Base-by-base conservation (phyloP, 805 yeast genomes). In the Starmerella apis region DNA sequence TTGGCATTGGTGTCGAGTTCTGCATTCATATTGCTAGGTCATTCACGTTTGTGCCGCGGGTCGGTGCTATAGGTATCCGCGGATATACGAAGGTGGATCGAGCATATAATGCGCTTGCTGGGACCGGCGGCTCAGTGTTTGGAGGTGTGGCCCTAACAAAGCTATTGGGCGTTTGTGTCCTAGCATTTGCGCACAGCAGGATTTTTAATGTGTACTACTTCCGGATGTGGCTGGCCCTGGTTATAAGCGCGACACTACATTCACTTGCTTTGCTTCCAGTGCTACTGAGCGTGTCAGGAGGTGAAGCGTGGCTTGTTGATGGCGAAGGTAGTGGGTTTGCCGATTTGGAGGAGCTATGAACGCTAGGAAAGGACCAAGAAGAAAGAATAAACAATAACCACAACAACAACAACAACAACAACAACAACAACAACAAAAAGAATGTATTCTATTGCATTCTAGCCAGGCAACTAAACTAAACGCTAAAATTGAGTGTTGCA, bases 1-100 rank as follows among this genome's bases (percentile, higher is more conserved):
- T 83, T 2, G 98, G 98, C 0, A 69, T 90, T 32, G 88, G 92
- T 2, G 95, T 92, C 31, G 98, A 92, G 65, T 92, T 90, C 63
- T 86, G 95, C 52, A 77, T 83, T 30, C 97, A 90, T 65, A 74
- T 92, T 48, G 83, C 86, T 1, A 71, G 92, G 50, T 86, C 92
- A 1, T 90, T 79, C 64, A 75, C 83, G 24, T 69, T 71, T 28
- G 66, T 72, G 11, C 72, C 73, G 44, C 63, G 60, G 47, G 63
- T 61, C 37, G 60, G 63, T 22, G 59, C 58, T 7, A 61, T 60
- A 20, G 65, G 65, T 27, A 56, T 55, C 47, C 63, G 53, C 45
- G 67, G 61, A 1, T 52, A 53, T 25, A 58, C 64, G 11, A 56
- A 60, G 37, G 63, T 64, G 18, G 68, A 66, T 35, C 64, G 74